phyloP scores from a whole-genome alignment of 495 filamentous ascomycete genomes.

The Neurospora sp. region DNA sequence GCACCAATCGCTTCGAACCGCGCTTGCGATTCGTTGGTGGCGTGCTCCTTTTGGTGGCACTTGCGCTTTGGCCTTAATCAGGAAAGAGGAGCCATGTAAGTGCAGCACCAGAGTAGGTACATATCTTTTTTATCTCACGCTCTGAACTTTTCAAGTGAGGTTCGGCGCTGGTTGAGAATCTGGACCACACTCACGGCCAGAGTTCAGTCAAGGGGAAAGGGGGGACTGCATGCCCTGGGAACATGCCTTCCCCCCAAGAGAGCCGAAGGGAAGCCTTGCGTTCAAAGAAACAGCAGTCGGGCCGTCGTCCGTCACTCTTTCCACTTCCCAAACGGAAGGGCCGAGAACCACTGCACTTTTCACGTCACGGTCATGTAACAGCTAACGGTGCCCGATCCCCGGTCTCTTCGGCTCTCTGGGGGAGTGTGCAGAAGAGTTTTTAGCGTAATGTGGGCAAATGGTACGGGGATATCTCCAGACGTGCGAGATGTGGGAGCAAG shows the following conservation, averaged over 20 bases:
- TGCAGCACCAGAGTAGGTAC: not conserved
- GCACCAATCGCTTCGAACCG: not conserved
- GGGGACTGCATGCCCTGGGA: not conserved
- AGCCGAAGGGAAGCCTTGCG: not conserved
- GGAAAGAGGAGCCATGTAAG: not conserved
- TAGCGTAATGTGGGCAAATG: not conserved
- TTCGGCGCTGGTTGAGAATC: not conserved
- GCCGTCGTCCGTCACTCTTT: not conserved
- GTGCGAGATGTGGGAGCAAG: not conserved
- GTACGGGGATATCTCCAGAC: not conserved
- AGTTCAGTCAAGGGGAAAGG: not conserved
- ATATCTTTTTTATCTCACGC: not conserved
- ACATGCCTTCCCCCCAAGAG: not conserved
- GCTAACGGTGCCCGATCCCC: not conserved
- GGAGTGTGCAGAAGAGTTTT: not conserved
- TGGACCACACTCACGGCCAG: not conserved
- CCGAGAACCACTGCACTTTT: not conserved
- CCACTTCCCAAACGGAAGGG: not conserved
- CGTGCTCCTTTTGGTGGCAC: not conserved
- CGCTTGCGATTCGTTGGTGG: not conserved
- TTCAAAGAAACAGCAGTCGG: not conserved
- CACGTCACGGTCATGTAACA: not conserved
- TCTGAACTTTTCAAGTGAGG: not conserved
- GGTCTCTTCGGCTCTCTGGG: not conserved
- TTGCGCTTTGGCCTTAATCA: not conserved